phyloP scores from a whole-genome alignment of 352 stramenopile species.

The Phytophthora brassicae region DNA sequence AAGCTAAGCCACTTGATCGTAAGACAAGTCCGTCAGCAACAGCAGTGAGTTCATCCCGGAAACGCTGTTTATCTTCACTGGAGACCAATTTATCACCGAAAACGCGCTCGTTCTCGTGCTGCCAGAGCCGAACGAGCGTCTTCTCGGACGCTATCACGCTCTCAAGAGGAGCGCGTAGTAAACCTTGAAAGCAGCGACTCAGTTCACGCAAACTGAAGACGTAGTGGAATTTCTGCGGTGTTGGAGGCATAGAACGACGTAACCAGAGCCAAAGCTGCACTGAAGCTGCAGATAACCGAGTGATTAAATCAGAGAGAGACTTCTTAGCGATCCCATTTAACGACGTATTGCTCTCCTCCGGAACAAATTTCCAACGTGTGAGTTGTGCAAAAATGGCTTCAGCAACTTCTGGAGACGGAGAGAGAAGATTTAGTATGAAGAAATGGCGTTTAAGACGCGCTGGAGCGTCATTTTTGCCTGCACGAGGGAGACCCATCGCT shows the following conservation, averaged over 20 bases:
- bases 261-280: conserved; percentile 76
- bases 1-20: conserved; percentile 7
- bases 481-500: conserved; percentile 58
- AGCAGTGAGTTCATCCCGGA: conserved; percentile 52
- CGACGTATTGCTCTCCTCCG: conserved; percentile 20
- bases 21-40: conserved; percentile 51
- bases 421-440: conserved; percentile 84
- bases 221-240: conserved; percentile 83
- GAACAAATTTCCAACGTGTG: conserved; percentile 50
- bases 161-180: conserved; percentile 63
- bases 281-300: conserved; percentile 45
- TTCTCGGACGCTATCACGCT: conserved; percentile 47
- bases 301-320: conserved; percentile 45
- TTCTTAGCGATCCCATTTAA: conserved; percentile 30
- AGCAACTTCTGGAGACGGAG: conserved; percentile 73
- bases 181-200: conserved; percentile 75
- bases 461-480: conserved; percentile 84
- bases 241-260: conserved; percentile 66
- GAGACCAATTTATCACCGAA: conserved; percentile 79
- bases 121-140: conserved; percentile 71
- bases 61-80: conserved; percentile 71
- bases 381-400: conserved; percentile 90
- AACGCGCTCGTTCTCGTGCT: conserved; percentile 82
- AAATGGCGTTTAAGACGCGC: conserved; percentile 91
- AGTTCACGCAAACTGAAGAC: conserved; percentile 81